A percentile compares a stretch with the other conserved stretches of the same genome.
Evolutionary conservation across 176 grass and related monocot genomes (phyloP).

Genomic region (Zea luxurians): DNA sequence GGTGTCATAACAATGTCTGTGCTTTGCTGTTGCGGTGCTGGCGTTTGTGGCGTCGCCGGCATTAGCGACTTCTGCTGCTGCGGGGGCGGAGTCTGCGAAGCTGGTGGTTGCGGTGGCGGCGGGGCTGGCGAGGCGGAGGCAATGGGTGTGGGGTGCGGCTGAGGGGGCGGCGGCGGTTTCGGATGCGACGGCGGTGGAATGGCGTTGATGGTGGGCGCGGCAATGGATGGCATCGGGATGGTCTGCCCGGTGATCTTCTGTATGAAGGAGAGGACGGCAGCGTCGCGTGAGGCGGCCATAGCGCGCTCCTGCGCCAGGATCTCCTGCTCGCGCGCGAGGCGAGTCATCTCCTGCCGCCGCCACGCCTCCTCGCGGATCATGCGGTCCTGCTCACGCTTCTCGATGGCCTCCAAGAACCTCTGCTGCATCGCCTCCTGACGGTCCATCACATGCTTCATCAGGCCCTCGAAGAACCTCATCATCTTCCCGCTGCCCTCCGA

Average conservation of each 20-base stretch:
- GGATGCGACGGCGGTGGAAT: conserved; percentile 39
- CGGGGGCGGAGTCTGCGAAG: conserved; percentile 27
- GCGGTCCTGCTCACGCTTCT: conserved; percentile 91
- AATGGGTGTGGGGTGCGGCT: not conserved
- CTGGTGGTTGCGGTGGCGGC: conserved; percentile 9
- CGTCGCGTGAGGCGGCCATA: conserved; percentile 86
- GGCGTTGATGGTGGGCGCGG: conserved; percentile 42
- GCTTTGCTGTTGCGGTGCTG: conserved; percentile 13
- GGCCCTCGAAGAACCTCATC: conserved; percentile 87
- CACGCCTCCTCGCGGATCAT: conserved; percentile 98
- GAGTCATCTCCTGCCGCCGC: conserved; percentile 87
- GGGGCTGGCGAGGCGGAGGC: conserved; percentile 15
- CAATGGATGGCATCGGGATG: conserved; percentile 60
- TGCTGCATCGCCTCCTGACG: conserved; percentile 97
- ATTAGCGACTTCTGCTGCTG: conserved; percentile 33
- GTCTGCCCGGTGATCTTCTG: conserved; percentile 94
- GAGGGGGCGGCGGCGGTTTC: not conserved
- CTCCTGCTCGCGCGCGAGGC: conserved; percentile 84
- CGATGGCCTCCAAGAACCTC: conserved; percentile 81
- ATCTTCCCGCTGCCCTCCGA: conserved; percentile 48
- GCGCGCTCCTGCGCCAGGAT: conserved; percentile 78
- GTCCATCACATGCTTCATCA: conserved; percentile 93
- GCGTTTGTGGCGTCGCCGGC: not conserved
- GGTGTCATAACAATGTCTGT: conserved; percentile 51
- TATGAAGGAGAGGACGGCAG: conserved; percentile 84